Conservation (phyloP, 306 rosid genomes). For the Trichosanthes truncata region DNA sequence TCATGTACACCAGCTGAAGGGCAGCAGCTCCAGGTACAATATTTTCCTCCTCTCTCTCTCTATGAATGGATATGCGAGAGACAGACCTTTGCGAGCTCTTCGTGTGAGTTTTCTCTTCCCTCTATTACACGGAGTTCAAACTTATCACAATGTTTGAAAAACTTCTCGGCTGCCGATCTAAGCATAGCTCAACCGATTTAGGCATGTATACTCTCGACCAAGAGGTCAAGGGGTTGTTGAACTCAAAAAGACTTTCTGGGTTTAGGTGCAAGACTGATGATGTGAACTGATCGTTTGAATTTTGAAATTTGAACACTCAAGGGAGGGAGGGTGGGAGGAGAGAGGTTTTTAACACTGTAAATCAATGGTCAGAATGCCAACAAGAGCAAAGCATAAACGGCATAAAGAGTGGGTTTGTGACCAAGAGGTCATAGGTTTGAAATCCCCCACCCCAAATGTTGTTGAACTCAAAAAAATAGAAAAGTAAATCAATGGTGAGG, state of each 20-base stretch:
- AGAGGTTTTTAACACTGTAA: not conserved
- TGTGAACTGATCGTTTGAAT: not conserved
- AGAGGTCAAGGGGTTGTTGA: not conserved
- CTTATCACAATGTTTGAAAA: not conserved
- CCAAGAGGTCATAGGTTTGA: no score
- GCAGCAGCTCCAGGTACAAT: constrained; percentile 90
- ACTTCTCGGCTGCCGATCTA: not conserved
- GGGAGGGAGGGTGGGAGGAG: not conserved
- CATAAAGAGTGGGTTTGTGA: no score
- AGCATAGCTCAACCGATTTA: not conserved
- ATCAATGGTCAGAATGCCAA: not conserved
- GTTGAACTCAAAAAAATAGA: no score
- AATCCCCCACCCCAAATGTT: no score
- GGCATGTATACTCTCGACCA: not conserved
- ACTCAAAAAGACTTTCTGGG: no score
- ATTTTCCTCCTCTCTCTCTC: not conserved
- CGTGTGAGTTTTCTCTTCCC: not conserved
- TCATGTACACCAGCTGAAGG: constrained; percentile 93
- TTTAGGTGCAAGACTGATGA: not conserved
- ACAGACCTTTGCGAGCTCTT: not conserved
- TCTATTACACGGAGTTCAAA: not conserved
- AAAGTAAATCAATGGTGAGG: not conserved
- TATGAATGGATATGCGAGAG: not conserved
- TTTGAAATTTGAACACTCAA: not conserved
- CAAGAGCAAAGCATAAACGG: no score